Conservation (phyloP, 2,329 filamentous ascomycete species). For the Dissoconium aciculare region DNA sequence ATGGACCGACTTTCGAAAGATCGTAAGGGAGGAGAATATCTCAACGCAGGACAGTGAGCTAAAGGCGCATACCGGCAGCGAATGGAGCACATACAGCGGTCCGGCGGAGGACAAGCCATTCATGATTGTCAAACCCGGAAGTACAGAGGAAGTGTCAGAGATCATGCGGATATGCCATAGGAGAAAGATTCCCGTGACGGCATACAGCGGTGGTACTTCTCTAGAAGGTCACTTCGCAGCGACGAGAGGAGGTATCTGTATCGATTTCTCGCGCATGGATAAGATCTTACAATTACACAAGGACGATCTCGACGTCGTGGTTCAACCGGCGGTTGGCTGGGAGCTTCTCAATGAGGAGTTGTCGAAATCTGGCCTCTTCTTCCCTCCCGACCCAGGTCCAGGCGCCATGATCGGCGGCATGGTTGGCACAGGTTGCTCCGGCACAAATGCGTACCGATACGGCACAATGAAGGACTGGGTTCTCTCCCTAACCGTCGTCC, state of each 20-base stretch:
- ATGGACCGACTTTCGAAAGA: constrained; percentile 47
- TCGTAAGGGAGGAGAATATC: constrained; percentile 49
- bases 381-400: constrained; percentile 80
- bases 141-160: constrained; percentile 68
- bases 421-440: constrained; percentile 62
- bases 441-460: constrained; percentile 83
- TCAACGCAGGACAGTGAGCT: constrained; percentile 41
- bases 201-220: constrained; percentile 76
- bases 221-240: constrained; percentile 80
- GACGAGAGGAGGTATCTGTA: constrained; percentile 66
- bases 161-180: constrained; percentile 81
- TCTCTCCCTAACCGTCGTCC: constrained; percentile 67
- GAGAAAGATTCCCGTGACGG: constrained; percentile 68
- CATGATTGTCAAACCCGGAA: constrained; percentile 58
- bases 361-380: constrained; percentile 60
- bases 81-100: constrained; percentile 44
- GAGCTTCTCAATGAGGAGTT: constrained; percentile 70
- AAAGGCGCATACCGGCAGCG: constrained; percentile 43
- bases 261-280: constrained; percentile 80
- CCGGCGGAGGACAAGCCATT: constrained; percentile 32
- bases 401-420: constrained; percentile 87
- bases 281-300: constrained; percentile 63
- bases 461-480: constrained; percentile 96
- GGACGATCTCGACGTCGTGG: constrained; percentile 45
- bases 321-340: constrained; percentile 63